Evolutionary conservation across 805 yeast species (phyloP).

Genomic region (Yamadazyma phyllophila): DNA sequence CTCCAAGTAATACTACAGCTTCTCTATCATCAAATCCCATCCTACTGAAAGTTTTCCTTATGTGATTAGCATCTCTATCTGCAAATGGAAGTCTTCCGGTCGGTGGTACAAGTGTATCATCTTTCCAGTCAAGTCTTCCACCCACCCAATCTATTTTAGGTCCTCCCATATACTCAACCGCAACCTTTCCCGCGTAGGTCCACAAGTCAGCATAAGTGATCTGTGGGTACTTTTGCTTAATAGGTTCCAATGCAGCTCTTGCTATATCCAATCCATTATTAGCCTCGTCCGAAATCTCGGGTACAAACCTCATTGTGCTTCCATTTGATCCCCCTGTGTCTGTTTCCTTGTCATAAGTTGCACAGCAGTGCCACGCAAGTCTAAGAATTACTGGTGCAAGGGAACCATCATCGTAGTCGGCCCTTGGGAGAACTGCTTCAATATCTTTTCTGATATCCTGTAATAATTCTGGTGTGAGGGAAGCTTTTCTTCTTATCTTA

Average conservation of each 20-base stretch:
- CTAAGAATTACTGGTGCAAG: constrained; percentile 74
- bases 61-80: constrained; percentile 42
- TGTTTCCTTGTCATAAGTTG: constrained; percentile 65
- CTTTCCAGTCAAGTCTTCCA: constrained; percentile 39
- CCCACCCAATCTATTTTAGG: constrained; percentile 60
- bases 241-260: constrained; percentile 53
- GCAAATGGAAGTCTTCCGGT: constrained; percentile 54
- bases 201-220: constrained; percentile 66
- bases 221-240: constrained; percentile 55
- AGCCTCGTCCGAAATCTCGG: constrained; percentile 51
- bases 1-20: constrained; percentile 69
- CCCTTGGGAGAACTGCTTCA: constrained; percentile 21
- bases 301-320: constrained; percentile 29
- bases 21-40: constrained; percentile 68
- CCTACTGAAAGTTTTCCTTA: constrained; percentile 44
- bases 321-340: constrained; percentile 67
- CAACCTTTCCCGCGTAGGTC: constrained; percentile 69
- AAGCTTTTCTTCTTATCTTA: background rate
- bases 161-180: constrained; percentile 63
- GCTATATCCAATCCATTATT: constrained; percentile 40
- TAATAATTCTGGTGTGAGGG: background rate
- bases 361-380: constrained; percentile 84
- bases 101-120: constrained; percentile 39
- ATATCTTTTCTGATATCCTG: constrained; percentile 5
- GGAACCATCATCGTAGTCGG: constrained; percentile 30